Evolutionary conservation across 176 grass and related monocot genomes (phyloP).

Genomic region (Bothriochloa decipiens): DNA sequence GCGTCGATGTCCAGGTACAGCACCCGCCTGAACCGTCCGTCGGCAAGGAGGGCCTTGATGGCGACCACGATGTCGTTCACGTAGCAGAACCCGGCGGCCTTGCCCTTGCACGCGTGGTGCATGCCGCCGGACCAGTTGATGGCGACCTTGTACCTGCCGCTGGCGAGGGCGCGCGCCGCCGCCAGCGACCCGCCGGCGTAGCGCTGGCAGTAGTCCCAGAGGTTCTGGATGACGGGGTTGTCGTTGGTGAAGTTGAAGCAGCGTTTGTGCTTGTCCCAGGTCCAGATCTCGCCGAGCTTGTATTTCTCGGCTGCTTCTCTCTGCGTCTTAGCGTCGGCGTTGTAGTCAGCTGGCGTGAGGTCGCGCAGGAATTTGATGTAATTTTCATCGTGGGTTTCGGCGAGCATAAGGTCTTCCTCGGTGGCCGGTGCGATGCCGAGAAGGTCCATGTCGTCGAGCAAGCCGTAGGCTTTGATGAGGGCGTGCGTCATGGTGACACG

Average conservation of each 20-base stretch:
- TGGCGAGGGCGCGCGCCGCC: slow-evolving; percentile 50
- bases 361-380: slow-evolving; percentile 39
- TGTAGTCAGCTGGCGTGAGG: slow-evolving; percentile 31
- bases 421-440: slow-evolving; percentile 35
- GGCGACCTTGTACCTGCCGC: slow-evolving; percentile 47
- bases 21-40: no score
- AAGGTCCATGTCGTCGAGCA: slow-evolving; percentile 43
- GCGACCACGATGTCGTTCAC: slow-evolving; percentile 70
- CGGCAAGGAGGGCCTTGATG: slow-evolving; percentile 33
- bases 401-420: slow-evolving; percentile 35
- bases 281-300: slow-evolving; percentile 21
- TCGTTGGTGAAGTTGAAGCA: slow-evolving; percentile 29
- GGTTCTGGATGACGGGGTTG: slow-evolving; percentile 51
- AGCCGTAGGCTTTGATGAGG: slow-evolving; percentile 58
- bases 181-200: slow-evolving; percentile 57
- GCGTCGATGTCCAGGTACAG: slow-evolving; percentile 80
- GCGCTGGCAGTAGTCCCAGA: slow-evolving; percentile 54
- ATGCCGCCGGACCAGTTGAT: slow-evolving; percentile 74
- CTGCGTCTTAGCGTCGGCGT: not conserved
- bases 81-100: slow-evolving; percentile 65
- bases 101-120: slow-evolving; percentile 54
- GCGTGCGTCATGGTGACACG: slow-evolving; percentile 60
- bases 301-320: not conserved
- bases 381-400: slow-evolving; percentile 21
- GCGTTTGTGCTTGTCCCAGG: not conserved